Evolutionary conservation across 2,329 filamentous ascomycete species (phyloP), one percentile per base, ranked within the genome.

Genomic region (Immersiporthe knoxdaviesiana): DNA sequence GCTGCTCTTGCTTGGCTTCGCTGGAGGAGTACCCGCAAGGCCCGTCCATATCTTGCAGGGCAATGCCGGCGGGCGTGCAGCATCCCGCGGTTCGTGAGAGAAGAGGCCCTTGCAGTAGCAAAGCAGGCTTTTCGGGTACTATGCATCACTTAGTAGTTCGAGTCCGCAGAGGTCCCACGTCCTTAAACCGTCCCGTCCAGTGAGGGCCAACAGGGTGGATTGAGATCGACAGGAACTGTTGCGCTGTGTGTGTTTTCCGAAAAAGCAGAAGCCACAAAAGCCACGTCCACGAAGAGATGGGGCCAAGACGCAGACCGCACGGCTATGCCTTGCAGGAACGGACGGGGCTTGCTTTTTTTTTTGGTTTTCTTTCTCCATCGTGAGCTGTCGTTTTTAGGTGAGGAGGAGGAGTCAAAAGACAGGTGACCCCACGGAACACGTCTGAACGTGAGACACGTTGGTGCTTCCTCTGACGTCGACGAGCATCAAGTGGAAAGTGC

Each of bases 11-110:
- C 41, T 44, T 44, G 27, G 41, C 5, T 52, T 59, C 56, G 64
- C 56, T 66, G 60, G 67, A 58, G 60, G 67, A 58, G 58, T 54
- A 47, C 64, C 56, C 56, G 32, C 30, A 37, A 30, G 21, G 52
- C 52, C 24, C 52, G 52, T 30, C 27, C 27, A 21, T 60, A 60
- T 18, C 58, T 44, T 44, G 59, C 59, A 44, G 59, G 56, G 30
- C 56, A 59, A 37, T 59, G 56, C 56, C 30, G 56, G 54, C 52
- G 52, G 30, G 16, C 32, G 30, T 37, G 35, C 37, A 37, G 59
- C 59, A 62, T 60, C 35, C 35, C 59, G 59, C 37, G 59, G 59
- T 62, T 62, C 59, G n/a, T 62, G 35, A 30, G 30, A 8, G 35
- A 35, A 35, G 8, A 44, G 44, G 56, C 56, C 32, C 56, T 37